Conservation (phyloP, 805 yeast genomes). For the Clavispora fructus region DNA sequence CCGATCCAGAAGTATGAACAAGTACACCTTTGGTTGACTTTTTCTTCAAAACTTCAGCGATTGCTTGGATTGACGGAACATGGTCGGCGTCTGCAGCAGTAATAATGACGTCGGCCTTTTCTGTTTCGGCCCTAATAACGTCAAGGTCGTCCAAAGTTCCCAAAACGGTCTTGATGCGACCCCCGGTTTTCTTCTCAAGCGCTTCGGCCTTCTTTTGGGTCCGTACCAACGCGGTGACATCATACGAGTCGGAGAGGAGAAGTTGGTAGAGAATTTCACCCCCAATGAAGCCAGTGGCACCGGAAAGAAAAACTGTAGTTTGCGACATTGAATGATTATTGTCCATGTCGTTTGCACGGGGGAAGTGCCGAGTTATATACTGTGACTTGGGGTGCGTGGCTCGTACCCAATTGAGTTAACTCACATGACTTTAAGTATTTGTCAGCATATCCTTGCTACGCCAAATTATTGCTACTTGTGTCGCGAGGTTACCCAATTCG, state of each 20-base stretch:
- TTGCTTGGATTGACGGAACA: constrained; percentile 16
- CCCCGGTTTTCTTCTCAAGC: constrained; percentile 9
- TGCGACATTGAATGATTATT: too few relatives aligned
- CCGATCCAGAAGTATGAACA: constrained; percentile 34
- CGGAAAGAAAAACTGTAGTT: constrained; percentile 17
- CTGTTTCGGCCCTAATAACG: constrained; percentile 14
- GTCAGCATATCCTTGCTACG: too few relatives aligned
- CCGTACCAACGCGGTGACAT: constrained; percentile 21
- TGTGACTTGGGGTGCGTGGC: too few relatives aligned
- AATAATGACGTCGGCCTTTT: constrained; percentile 22
- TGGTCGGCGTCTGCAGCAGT: constrained; percentile 29
- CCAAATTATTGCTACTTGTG: too few relatives aligned
- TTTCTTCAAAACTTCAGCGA: constrained; percentile 16
- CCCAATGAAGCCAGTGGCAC: constrained; percentile 34
- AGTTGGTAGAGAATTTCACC: constrained; percentile 22
- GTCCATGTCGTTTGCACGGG: too few relatives aligned
- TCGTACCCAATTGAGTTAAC: too few relatives aligned
- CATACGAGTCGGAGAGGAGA: constrained; percentile 11
- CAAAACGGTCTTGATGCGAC: constrained; percentile 16
- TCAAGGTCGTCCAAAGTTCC: constrained; percentile 18
- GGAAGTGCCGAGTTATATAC: too few relatives aligned
- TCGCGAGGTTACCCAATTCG: too few relatives aligned
- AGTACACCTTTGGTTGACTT: constrained; percentile 16
- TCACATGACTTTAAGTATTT: too few relatives aligned
- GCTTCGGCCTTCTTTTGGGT: constrained; percentile 14